Evolutionary conservation across 2,329 filamentous ascomycete species (phyloP), one percentile per base, ranked within the genome.

Genomic region (Cladosporium sp.): DNA sequence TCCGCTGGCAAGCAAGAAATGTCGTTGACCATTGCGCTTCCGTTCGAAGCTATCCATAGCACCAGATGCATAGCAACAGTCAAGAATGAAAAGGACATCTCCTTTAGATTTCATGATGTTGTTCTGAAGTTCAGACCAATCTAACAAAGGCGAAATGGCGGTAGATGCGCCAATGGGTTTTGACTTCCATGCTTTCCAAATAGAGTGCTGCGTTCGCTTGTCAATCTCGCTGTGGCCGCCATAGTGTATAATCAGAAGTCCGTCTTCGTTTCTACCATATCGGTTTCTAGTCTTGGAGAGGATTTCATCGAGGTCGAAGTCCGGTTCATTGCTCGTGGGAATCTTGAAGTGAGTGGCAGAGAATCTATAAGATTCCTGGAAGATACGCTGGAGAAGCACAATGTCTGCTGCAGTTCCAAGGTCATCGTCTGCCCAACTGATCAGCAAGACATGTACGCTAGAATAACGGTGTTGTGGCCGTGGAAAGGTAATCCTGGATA

Each of bases 21-120:
- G 11, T 16, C 38, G 18, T 25, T 19, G 38, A 11, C 38, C 18
- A 8, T 13, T 29, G 16, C 25, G 20, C 1, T 16, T n/a, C 15
- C 15, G 32, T 11, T 16, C 32, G 25, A 41, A 41, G 7, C 16
- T 19, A 11, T 25, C 18, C n/a, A 41, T 19, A 22, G 38, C n/a
- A 3, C 18, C 25, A n/a, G 51, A 49, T 18, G 53, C 55, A 25
- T 52, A 57, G 49, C 55, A 57, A 33, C 55, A 57, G 22, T 57
- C 55, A 9, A 57, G 55, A 20, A 57, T 47, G n/a, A 57, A 52
- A 8, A 57, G 49, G 12, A 57, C 52, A 42, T 57, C 40, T 30
- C 49, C 49, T 16, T 50, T 38, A 15, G 54, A 43, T 3, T 35
- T 50, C 27, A 52, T 15, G 2, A 57, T 45, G 8, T 50, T 35